Evolutionary conservation across 2,329 filamentous ascomycete species (phyloP).

Genomic region (Fusarium graminum): DNA sequence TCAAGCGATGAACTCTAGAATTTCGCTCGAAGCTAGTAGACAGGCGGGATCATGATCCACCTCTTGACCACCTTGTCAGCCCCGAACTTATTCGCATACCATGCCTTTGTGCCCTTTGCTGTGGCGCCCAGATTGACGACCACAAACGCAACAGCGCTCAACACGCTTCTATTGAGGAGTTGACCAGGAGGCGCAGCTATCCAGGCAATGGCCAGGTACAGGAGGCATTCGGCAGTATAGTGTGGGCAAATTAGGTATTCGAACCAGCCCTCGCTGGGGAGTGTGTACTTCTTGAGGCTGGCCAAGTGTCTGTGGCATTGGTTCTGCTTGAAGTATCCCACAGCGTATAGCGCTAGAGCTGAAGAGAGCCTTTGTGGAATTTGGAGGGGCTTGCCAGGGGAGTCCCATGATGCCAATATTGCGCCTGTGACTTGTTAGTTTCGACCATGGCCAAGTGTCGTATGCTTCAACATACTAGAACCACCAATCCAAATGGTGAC

Average conservation of each 20-base stretch:
- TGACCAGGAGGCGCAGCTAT: conserved; percentile 76
- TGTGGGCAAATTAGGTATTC: conserved; percentile 83
- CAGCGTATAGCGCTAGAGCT: conserved; percentile 73
- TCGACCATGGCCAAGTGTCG: background rate
- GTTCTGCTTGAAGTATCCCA: conserved; percentile 80
- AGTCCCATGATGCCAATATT: conserved; percentile 53
- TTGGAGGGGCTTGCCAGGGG: conserved; percentile 27
- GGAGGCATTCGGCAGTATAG: conserved; percentile 87
- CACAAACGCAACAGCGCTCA: conserved; percentile 79
- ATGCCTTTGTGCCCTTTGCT: conserved; percentile 80
- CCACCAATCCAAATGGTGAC: conserved; percentile 89
- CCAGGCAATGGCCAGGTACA: conserved; percentile 84
- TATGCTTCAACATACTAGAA: conserved; percentile 64
- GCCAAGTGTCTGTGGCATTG: conserved; percentile 78
- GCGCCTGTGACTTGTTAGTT: conserved; percentile 47
- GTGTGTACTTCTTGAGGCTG: conserved; percentile 81
- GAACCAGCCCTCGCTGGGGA: conserved; percentile 82
- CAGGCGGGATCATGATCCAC: conserved; percentile 82
- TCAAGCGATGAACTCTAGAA: conserved; percentile 53
- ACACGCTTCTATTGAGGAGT: conserved; percentile 78
- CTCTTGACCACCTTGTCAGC: conserved; percentile 69
- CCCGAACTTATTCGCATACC: conserved; percentile 85
- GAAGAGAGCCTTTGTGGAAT: conserved; percentile 53
- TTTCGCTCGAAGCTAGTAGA: conserved; percentile 63
- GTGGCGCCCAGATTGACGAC: conserved; percentile 84